Evolutionary conservation across 1,139 yeast species (phyloP).

Genomic region (Zygosaccharomyces sapae): DNA sequence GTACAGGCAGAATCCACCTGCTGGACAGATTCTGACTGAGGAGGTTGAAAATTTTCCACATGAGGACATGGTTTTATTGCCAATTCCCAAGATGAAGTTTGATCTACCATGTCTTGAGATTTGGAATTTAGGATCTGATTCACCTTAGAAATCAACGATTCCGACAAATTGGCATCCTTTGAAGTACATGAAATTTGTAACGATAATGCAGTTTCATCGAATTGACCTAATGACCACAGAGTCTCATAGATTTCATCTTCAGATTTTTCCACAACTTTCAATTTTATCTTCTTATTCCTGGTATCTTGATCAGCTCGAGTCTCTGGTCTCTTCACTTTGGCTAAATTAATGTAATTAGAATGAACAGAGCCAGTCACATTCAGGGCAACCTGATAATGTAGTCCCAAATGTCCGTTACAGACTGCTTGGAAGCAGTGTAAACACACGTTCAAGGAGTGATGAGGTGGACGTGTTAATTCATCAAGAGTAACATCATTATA

Average conservation of each 20-base stretch:
- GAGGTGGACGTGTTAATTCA: conserved; percentile 5
- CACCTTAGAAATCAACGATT: conserved; percentile 35
- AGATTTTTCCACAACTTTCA: conserved; percentile 65
- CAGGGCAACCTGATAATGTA: conserved; percentile 28
- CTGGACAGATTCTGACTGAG: conserved; percentile 32
- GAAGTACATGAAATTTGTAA: conserved; percentile 8
- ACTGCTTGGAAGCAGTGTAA: conserved; percentile 34
- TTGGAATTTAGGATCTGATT: conserved; percentile 56
- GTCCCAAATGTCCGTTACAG: conserved; percentile 25
- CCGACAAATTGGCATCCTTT: conserved; percentile 12
- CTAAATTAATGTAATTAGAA: conserved; percentile 22
- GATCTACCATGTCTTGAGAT: conserved; percentile 64
- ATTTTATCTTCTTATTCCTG: conserved; percentile 57
- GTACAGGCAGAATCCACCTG: conserved; percentile 46
- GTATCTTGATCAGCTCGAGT: conserved; percentile 34
- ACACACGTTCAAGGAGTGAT: conserved; percentile 30
- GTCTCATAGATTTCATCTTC: conserved; percentile 69
- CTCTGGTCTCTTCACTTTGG: conserved; percentile 23
- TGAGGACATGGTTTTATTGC: conserved; percentile 80
- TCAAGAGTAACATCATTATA: conserved; percentile 20
- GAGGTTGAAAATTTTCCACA: conserved; percentile 50
- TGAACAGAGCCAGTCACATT: conserved; percentile 21
- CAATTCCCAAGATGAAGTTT: conserved; percentile 87
- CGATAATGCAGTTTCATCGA: conserved; percentile 8
- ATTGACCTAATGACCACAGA: conserved; percentile 24